phyloP scores from a whole-genome alignment of 208 protist species.

The Crithidia mellificae region DNA sequence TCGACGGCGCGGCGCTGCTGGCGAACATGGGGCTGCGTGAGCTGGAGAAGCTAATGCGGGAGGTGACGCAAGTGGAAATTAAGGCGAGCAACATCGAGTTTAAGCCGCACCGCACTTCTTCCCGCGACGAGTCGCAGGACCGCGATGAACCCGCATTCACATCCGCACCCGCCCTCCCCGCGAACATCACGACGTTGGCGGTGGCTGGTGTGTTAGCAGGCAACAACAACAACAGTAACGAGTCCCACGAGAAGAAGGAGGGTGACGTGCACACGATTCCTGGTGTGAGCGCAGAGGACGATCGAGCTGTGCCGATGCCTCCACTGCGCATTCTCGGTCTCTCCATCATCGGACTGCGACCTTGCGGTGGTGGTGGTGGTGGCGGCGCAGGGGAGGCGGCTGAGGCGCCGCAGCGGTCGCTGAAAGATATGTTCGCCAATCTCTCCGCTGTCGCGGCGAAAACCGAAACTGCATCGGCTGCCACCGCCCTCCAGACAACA shows the following conservation, averaged over 20 bases:
- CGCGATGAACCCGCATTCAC: no score
- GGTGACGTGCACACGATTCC: not conserved
- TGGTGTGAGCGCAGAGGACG: not conserved
- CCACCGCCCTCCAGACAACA: no score
- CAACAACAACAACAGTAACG: no score
- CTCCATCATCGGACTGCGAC: conserved; percentile 25
- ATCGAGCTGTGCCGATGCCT: conserved; percentile 20
- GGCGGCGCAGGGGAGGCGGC: not conserved
- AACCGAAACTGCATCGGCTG: not conserved
- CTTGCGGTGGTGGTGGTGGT: not conserved
- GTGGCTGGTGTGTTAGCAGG: no score
- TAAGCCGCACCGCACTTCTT: no score
- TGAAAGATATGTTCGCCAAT: conserved; percentile 27
- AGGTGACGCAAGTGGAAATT: conserved; percentile 10
- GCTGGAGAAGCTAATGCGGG: conserved; percentile 19
- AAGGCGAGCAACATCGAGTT: not conserved
- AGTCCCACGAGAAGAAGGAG: no score
- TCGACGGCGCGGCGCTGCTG: conserved; percentile 4
- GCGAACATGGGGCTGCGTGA: conserved; percentile 16
- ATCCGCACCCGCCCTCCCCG: not conserved
- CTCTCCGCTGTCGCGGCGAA: conserved; percentile 7
- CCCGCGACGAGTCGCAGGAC: no score
- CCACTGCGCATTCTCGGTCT: conserved; percentile 27
- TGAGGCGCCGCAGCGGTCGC: conserved; percentile 7
- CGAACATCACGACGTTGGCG: not conserved